A percentile compares a stretch with the other conserved stretches of the same genome.
phyloP scores from a whole-genome alignment of 257 asterid species.

The Cordia subcordata region DNA sequence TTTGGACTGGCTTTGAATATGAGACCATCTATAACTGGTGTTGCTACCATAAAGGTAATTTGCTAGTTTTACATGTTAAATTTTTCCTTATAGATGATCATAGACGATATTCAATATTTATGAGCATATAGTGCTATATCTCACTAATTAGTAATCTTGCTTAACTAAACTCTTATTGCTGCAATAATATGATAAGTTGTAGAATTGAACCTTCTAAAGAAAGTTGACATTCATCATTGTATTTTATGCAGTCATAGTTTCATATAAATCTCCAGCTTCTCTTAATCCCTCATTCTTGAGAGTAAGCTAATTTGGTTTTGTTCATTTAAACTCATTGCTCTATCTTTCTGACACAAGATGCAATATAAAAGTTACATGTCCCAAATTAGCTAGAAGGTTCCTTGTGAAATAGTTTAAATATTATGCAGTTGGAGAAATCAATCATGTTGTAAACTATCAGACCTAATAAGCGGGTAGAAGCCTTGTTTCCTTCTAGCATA shows the following conservation, averaged over 20 bases:
- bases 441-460: slow-evolving; percentile 9
- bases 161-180: no score
- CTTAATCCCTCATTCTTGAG: no score
- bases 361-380: slow-evolving; percentile 84
- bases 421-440: slow-evolving; percentile 1
- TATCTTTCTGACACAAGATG: slow-evolving; percentile 46
- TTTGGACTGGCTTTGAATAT: slow-evolving; percentile 88
- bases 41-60: slow-evolving; percentile 86
- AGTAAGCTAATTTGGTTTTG: not conserved
- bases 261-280: no score
- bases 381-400: slow-evolving; percentile 83
- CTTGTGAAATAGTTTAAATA: slow-evolving; percentile 30
- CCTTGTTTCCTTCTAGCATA: slow-evolving; percentile 28
- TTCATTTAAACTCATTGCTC: no score
- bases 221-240: no score
- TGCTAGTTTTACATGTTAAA: slow-evolving; percentile 3
- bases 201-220: no score
- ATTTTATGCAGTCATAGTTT: no score
- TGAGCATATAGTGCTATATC: no score
- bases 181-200: no score
- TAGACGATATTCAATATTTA: not conserved
- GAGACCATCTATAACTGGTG: slow-evolving; percentile 94
- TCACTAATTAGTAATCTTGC: no score
- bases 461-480: slow-evolving; percentile 16
- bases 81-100: not conserved